phyloP scores from a whole-genome alignment of 805 yeast species.

The Metschnikowia amazonensis region DNA sequence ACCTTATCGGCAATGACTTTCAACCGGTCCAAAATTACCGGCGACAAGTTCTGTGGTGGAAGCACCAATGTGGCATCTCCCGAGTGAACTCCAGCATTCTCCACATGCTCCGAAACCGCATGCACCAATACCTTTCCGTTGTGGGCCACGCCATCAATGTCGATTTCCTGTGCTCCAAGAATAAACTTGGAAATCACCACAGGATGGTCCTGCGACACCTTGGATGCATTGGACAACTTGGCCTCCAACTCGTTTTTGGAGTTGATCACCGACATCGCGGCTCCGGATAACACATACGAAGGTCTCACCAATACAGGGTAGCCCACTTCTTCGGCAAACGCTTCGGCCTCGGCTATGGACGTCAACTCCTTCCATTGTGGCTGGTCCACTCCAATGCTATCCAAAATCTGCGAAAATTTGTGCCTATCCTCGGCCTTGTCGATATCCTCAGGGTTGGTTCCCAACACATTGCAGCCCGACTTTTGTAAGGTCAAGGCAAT shows the following conservation, averaged over 20 bases:
- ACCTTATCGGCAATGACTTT: constrained; percentile 90
- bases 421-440: constrained; percentile 98
- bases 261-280: constrained; percentile 94
- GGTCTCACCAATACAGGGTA: constrained; percentile 98
- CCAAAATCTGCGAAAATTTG: constrained; percentile 91
- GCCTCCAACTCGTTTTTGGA: constrained; percentile 73
- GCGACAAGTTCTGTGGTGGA: constrained; percentile 82
- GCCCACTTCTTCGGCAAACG: constrained; percentile 79
- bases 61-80: constrained; percentile 96
- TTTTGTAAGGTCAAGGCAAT: constrained; percentile 82
- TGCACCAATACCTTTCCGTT: constrained; percentile 87
- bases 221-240: constrained; percentile 82
- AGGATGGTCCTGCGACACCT: constrained; percentile 94
- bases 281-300: constrained; percentile 94
- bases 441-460: constrained; percentile 91
- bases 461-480: constrained; percentile 82
- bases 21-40: constrained; percentile 62
- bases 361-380: constrained; percentile 97
- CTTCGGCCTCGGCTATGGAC: constrained; percentile 78
- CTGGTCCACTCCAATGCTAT: constrained; percentile 90
- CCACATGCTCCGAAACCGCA: constrained; percentile 96
- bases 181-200: constrained; percentile 96
- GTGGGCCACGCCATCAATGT: constrained; percentile 92
- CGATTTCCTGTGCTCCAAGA: constrained; percentile 94
- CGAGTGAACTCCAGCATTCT: constrained; percentile 97